phyloP scores from a whole-genome alignment of 768 basidiomycete genomes.

The Agaricus sinodeliciosus region DNA sequence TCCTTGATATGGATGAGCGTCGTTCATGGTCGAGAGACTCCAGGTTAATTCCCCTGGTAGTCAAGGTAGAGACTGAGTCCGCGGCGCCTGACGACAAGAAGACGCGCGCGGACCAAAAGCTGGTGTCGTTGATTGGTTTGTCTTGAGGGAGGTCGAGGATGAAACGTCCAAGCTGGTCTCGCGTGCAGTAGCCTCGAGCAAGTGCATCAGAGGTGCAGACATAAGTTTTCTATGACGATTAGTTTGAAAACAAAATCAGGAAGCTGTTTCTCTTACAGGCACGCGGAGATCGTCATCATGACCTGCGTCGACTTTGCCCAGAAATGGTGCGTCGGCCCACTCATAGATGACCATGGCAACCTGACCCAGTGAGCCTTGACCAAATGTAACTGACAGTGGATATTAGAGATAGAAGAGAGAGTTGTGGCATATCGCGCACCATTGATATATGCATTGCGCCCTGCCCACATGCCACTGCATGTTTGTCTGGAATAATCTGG shows the following conservation, averaged over 20 bases:
- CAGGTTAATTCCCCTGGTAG: conserved; percentile 43
- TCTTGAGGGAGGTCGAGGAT: conserved; percentile 71
- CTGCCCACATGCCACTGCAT: conserved; percentile 95
- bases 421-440: conserved; percentile 36
- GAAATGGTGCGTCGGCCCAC: conserved; percentile 81
- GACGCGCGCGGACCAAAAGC: conserved; percentile 84
- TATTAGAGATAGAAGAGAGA: neutral
- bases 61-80: conserved; percentile 12
- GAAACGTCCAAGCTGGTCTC: conserved; percentile 77
- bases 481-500: conserved; percentile 79
- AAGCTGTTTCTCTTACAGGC: conserved; percentile 47
- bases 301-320: conserved; percentile 53
- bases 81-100: conserved; percentile 39
- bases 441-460: conserved; percentile 73
- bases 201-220: conserved; percentile 86
- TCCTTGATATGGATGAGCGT: conserved; percentile 38
- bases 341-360: conserved; percentile 95
- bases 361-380: conserved; percentile 72
- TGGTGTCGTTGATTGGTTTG: conserved; percentile 61
- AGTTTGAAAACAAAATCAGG: conserved; percentile 7
- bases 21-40: conserved; percentile 38
- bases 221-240: conserved; percentile 74
- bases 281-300: conserved; percentile 41
- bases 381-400: conserved; percentile 60
- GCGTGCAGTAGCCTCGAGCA: conserved; percentile 60